Percentiles rank a stretch among this genome's conserved stretches.
phyloP scores from a whole-genome alignment of 306 rosid genomes.

The Rosa rugosa region DNA sequence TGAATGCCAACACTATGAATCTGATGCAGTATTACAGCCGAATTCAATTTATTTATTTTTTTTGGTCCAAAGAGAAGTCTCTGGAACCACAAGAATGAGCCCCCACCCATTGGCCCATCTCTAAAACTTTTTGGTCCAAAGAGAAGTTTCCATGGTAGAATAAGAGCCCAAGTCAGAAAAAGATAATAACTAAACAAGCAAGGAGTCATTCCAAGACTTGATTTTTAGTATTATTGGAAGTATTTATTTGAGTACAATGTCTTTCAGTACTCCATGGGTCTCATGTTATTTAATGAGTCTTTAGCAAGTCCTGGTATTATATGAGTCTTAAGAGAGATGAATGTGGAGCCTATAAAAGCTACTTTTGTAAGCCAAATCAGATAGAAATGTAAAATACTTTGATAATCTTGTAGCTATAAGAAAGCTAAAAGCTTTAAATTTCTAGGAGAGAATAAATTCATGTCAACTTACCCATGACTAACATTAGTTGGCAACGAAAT shows the following conservation, averaged over 20 bases:
- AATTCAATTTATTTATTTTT: too few relatives aligned
- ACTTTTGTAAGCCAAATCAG: background rate
- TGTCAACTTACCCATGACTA: slow-evolving; percentile 75
- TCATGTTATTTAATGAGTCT: background rate
- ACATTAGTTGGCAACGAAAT: slow-evolving; percentile 60
- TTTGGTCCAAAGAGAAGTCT: background rate
- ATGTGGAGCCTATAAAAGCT: background rate
- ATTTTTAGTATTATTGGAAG: background rate
- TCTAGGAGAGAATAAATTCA: background rate
- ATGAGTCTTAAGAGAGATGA: background rate
- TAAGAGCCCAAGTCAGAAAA: background rate
- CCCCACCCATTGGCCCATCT: background rate
- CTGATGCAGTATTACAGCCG: background rate
- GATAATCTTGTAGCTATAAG: background rate
- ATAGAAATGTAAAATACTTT: background rate
- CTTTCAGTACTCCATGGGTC: background rate
- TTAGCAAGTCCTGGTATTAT: background rate
- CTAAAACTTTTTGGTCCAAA: background rate
- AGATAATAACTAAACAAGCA: background rate
- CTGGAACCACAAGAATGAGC: background rate
- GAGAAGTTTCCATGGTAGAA: background rate
- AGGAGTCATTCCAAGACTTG: background rate
- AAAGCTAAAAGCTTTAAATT: background rate
- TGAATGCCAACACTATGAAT: background rate
- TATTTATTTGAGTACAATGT: background rate